These are phyloP conservation scores for Paraphoma sp. DNA, from an alignment of 2,329 filamentous ascomycete species.

Conservation along the genomic window DNA sequence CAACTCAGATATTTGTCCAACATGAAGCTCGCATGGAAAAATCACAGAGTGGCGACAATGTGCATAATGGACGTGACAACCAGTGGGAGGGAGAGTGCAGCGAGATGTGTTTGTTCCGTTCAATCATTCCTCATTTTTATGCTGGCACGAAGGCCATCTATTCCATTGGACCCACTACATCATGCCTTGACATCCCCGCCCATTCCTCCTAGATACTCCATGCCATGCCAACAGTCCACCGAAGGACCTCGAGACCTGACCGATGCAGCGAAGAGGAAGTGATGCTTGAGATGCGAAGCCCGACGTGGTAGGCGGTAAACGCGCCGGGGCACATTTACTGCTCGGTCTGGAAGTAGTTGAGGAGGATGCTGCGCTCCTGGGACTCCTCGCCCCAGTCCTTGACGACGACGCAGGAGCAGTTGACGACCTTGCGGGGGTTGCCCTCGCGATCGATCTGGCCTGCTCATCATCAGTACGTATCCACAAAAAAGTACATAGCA, in stretches of 20 bases:
- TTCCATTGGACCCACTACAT: slow-evolving; percentile 20
- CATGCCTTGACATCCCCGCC: slow-evolving; percentile 2
- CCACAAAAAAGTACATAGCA: not conserved
- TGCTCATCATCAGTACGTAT: slow-evolving; percentile 48
- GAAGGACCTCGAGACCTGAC: slow-evolving; percentile 11
- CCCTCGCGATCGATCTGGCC: slow-evolving; percentile 99
- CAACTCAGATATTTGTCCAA: too few relatives aligned
- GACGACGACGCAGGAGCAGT: slow-evolving; percentile 99
- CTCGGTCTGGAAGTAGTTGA: slow-evolving; percentile 99
- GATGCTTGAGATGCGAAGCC: slow-evolving; percentile 9
- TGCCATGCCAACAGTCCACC: not conserved
- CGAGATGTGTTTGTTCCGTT: not conserved
- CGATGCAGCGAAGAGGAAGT: slow-evolving; percentile 22
- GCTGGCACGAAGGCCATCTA: slow-evolving; percentile 12
- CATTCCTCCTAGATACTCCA: slow-evolving; percentile 1
- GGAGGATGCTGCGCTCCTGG: slow-evolving; percentile 96
- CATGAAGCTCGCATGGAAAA: too few relatives aligned
- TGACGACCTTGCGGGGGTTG: slow-evolving; percentile 99
- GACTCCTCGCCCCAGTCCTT: slow-evolving; percentile 99
- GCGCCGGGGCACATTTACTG: slow-evolving; percentile 50
- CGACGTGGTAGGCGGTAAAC: slow-evolving; percentile 9
- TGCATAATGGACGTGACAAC: too few relatives aligned
- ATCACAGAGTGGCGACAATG: too few relatives aligned
- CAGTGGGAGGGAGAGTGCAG: not conserved
- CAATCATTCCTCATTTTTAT: slow-evolving; percentile 5